phyloP scores from a whole-genome alignment of 768 basidiomycete genomes.

The Suillus lakei region DNA sequence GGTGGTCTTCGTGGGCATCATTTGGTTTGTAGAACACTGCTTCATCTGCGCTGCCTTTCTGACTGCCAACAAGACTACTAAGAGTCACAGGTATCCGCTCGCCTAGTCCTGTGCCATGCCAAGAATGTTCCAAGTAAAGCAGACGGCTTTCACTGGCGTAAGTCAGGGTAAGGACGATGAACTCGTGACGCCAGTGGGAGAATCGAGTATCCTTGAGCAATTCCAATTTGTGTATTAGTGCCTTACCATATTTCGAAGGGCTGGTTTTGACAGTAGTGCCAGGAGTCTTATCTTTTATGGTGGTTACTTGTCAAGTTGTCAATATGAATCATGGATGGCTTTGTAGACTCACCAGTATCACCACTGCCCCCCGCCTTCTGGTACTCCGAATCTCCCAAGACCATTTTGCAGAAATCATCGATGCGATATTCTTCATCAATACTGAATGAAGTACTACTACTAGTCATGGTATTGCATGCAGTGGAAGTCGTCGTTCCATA shows the following conservation, averaged over 20 bases:
- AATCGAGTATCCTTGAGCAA: conserved; percentile 1
- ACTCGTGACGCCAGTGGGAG: conserved; percentile 5
- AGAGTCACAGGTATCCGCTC: neutral
- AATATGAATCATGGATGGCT: too few relatives aligned
- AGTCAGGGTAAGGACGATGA: conserved; percentile 1
- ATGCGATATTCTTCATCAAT: neutral
- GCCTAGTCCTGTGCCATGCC: neutral
- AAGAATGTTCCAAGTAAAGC: conserved; percentile 5
- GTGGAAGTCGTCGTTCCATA: too few relatives aligned
- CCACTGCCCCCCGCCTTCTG: neutral
- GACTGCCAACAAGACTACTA: neutral
- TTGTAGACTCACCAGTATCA: neutral
- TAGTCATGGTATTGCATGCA: neutral
- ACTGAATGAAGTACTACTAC: neutral
- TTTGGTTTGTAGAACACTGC: conserved; percentile 1
- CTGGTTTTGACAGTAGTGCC: neutral
- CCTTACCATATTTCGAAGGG: neutral
- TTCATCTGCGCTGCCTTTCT: conserved; percentile 3
- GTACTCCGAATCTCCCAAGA: neutral
- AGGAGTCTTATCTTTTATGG: neutral
- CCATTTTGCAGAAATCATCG: neutral
- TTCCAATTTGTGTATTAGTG: conserved; percentile 1
- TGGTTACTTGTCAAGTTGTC: neutral
- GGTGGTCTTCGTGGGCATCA: neutral
- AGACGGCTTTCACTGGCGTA: neutral